A percentile compares a stretch with the other conserved stretches of the same genome.
Conservation (phyloP, 495 filamentous ascomycete species). For the Aspergillus diversus region DNA sequence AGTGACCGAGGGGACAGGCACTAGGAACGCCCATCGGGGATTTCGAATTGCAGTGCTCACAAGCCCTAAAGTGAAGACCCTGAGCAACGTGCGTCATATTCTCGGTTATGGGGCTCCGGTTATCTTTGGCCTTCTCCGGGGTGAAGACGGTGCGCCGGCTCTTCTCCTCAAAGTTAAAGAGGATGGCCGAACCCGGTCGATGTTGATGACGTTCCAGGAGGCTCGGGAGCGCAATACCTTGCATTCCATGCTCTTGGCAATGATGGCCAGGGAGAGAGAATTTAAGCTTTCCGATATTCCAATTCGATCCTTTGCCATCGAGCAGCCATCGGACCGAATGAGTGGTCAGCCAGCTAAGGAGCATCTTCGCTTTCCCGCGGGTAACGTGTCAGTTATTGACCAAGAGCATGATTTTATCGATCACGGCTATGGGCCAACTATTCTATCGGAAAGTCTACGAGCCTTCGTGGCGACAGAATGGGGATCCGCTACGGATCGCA, state of each 20-base stretch:
- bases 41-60: constrained; percentile 77
- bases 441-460: constrained; percentile 71
- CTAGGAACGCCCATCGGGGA: constrained; percentile 69
- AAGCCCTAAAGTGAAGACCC: constrained; percentile 70
- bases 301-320: constrained; percentile 64
- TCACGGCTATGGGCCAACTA: constrained; percentile 54
- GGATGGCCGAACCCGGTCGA: constrained; percentile 63
- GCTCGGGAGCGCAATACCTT: constrained; percentile 65
- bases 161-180: constrained; percentile 72
- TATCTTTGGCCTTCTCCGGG: constrained; percentile 72
- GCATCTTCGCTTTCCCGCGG: constrained; percentile 46
- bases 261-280: constrained; percentile 61
- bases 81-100: constrained; percentile 71
- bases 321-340: constrained; percentile 48
- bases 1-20: constrained; percentile 67
- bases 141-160: constrained; percentile 66
- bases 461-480: constrained; percentile 67
- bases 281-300: constrained; percentile 63
- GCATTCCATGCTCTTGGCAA: constrained; percentile 71
- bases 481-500: constrained; percentile 72
- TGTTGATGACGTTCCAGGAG: constrained; percentile 75
- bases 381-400: constrained; percentile 57
- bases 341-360: constrained; percentile 35
- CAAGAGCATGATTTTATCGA: constrained; percentile 46
- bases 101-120: constrained; percentile 64